Percentiles rank a stretch among this genome's conserved stretches.
Conservation (phyloP, 768 basidiomycete genomes). For the Neoboletus magnificus region DNA sequence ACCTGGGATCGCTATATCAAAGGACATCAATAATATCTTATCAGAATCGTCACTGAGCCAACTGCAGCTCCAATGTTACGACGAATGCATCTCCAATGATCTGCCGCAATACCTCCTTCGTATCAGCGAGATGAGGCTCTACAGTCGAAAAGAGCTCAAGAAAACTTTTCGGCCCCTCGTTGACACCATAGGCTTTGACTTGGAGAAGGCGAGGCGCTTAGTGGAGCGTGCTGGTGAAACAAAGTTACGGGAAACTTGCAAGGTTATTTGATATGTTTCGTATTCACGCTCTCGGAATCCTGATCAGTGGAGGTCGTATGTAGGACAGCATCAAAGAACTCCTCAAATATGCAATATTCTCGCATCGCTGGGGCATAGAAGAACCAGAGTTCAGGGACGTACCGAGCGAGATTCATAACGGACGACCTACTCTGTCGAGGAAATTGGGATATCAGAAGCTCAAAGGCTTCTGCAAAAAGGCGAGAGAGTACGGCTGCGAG, state of each 20-base stretch:
- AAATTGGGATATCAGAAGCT: conserved; percentile 11
- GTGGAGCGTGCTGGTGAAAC: not conserved
- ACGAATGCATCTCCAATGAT: conserved; percentile 10
- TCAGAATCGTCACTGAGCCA: not conserved
- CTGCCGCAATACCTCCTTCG: conserved; percentile 16
- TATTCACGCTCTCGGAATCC: not conserved
- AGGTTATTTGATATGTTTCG: not conserved
- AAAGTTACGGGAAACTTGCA: not conserved
- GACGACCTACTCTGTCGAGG: not conserved
- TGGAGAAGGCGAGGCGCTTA: not conserved
- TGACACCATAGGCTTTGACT: not conserved
- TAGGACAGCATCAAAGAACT: conserved; percentile 2
- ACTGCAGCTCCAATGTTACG: conserved; percentile 2
- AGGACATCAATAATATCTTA: not conserved
- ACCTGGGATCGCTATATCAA: not conserved
- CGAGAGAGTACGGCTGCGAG: conserved; percentile 9
- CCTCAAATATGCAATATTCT: conserved; percentile 16
- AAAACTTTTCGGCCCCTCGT: not conserved
- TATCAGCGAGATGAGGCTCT: conserved; percentile 11
- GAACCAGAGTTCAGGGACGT: conserved; percentile 15
- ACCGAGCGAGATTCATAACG: not conserved
- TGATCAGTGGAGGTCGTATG: not conserved
- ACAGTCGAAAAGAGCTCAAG: conserved; percentile 6
- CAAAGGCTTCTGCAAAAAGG: conserved; percentile 12
- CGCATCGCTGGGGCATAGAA: conserved; percentile 18